These are phyloP conservation scores for Phytophthora litchii DNA, from an alignment of 352 stramenopile species.

Conservation along the genomic window DNA sequence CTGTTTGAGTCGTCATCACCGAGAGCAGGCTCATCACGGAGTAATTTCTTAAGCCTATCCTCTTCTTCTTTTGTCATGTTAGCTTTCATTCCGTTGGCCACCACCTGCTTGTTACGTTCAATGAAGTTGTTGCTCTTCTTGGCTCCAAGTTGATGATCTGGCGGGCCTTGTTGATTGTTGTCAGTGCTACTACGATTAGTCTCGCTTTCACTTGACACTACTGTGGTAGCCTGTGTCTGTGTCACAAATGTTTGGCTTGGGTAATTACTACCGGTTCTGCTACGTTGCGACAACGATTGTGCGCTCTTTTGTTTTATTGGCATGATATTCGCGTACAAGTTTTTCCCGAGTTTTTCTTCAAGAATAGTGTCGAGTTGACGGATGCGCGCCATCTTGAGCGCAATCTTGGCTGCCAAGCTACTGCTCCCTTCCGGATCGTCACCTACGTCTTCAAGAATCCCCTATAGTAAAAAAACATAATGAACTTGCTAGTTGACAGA, in stretches of 20 bases:
- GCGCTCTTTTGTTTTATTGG: constrained; percentile 35
- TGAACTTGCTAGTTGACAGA: background rate
- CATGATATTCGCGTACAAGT: constrained; percentile 44
- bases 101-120: constrained; percentile 58
- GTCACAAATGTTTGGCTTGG: constrained; percentile 29
- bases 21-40: constrained; percentile 25
- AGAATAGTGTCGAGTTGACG: constrained; percentile 63
- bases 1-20: background rate
- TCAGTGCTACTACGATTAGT: constrained; percentile 14
- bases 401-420: constrained; percentile 60
- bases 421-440: constrained; percentile 29
- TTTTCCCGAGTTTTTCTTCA: constrained; percentile 68
- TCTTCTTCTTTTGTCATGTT: constrained; percentile 70
- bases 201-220: constrained; percentile 3
- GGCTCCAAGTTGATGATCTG: background rate
- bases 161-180: constrained; percentile 1
- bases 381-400: constrained; percentile 73
- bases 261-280: background rate
- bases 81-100: constrained; percentile 52
- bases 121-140: constrained; percentile 49
- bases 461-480: constrained; percentile 23
- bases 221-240: constrained; percentile 5
- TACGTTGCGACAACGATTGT: constrained; percentile 3
- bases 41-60: constrained; percentile 41
- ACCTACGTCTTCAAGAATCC: constrained; percentile 49